Base-by-base conservation (phyloP, 768 basidiomycete genomes). In the Lepiota brunneoincarnata region DNA sequence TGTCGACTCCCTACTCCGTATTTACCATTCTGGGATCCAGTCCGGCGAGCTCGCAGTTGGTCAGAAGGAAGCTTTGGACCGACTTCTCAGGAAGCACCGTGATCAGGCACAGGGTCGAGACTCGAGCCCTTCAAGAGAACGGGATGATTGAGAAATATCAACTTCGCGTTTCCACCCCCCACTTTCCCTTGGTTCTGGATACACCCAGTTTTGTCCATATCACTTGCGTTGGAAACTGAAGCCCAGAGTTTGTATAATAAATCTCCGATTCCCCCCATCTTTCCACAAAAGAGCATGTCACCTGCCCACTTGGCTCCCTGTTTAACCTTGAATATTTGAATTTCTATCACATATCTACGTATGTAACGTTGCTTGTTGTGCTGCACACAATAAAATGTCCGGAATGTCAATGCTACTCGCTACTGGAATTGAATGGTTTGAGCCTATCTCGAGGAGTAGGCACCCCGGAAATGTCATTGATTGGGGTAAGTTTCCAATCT, bases 21-120 rank as follows among this genome's bases (percentile, higher is more conserved):
- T 98, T 37, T 98, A 97, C 73, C 94, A 98, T 78, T 89, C 89
- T 49, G 93, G 89, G 31, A 93, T 98, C 69, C 86, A 89, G 66
- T 87, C 87, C 35, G 97, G 97, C 54, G 86, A 91, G 68, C 89
- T 99, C 63, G 85, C 84, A 41, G 88, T 98, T 39, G 94, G 97
- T n/a, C 91, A 98, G 73, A 89, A 87, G 73, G 88, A 90, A 65
- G 87, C 91, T 4, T 79, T 98, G 26, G 94, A 98, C 69, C 81
- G 86, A 55, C 77, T 98, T 28, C 79, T 98, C 60, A 81, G 80
- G 74, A 82, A 82, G 75, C 93, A 95, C 73, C 82, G 84, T 52
- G 66, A 66, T 5, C 63, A 69, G 54, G 66, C 66, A 5, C 64
- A 65, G 20, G 66, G 63, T 5, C 59, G 65, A 14, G 62, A 62